These are phyloP conservation scores for Pholiota molesta DNA, from an alignment of 768 basidiomycete species.

Conservation along the genomic window DNA sequence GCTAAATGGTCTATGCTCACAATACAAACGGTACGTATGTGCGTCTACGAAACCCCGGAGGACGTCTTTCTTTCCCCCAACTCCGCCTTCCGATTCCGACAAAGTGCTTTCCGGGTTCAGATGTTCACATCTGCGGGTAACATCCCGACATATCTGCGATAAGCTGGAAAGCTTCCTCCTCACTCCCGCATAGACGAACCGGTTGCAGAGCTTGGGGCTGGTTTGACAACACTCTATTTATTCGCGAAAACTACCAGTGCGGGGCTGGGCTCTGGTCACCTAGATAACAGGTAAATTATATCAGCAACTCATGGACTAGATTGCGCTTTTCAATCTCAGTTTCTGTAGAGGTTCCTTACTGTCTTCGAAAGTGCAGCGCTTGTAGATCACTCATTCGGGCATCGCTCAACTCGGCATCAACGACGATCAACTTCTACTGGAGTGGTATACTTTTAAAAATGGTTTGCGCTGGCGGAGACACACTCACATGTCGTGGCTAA, in stretches of 20 bases:
- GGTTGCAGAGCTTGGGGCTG: neutral
- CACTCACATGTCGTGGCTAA: too few relatives aligned
- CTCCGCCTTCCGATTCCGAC: constrained; percentile 12
- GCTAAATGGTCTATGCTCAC: neutral
- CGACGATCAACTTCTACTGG: neutral
- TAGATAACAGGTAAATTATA: neutral
- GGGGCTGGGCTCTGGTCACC: neutral
- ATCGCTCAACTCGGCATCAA: neutral
- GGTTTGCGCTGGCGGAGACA: too few relatives aligned
- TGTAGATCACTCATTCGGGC: neutral
- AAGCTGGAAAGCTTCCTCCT: neutral
- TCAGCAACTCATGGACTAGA: too few relatives aligned
- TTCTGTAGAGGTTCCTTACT: too few relatives aligned
- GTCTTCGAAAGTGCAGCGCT: neutral
- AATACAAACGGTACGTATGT: neutral
- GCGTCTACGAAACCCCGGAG: neutral
- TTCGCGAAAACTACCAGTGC: neutral
- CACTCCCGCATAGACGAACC: neutral
- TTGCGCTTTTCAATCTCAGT: neutral
- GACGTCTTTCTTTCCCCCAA: neutral
- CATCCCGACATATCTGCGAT: constrained; percentile 4
- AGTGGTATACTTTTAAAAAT: too few relatives aligned
- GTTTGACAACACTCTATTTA: neutral
- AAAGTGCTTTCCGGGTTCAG: neutral
- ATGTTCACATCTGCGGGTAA: neutral